Conservation (phyloP, 2,329 filamentous ascomycete genomes). For the Leptographium lundbergii region DNA sequence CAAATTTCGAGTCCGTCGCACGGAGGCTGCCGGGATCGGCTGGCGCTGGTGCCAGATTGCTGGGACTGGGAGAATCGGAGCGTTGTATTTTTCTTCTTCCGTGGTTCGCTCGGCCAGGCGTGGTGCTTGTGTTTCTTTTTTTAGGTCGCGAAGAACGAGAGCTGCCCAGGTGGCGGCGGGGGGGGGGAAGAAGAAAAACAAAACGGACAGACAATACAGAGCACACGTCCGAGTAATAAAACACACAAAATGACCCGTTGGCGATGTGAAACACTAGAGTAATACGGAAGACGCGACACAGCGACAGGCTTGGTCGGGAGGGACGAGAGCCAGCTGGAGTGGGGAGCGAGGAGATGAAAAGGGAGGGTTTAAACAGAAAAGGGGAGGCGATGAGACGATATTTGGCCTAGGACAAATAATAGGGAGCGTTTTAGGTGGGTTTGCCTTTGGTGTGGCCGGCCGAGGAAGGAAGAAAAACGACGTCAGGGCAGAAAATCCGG, state of each 20-base stretch:
- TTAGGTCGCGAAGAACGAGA: slow-evolving; percentile 9
- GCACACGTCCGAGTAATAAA: background rate
- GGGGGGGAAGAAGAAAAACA: background rate
- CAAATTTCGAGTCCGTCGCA: background rate
- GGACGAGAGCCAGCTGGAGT: background rate
- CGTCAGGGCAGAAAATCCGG: background rate
- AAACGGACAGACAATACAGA: background rate
- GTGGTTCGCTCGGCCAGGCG: background rate
- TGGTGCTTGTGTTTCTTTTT: slow-evolving; percentile 11
- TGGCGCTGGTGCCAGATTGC: background rate
- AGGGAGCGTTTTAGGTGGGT: background rate
- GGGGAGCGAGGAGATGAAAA: background rate
- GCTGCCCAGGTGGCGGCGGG: slow-evolving; percentile 4
- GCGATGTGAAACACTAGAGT: slow-evolving; percentile 2
- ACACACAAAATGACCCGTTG: background rate
- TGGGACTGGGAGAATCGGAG: background rate
- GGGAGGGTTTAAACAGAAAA: background rate
- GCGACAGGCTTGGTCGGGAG: background rate
- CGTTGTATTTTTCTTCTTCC: background rate
- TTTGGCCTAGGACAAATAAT: background rate
- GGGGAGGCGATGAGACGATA: slow-evolving; percentile 3
- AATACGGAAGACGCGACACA: background rate
- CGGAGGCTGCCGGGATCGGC: background rate
- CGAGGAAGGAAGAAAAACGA: background rate
- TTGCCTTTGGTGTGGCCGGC: too few species aligned